phyloP scores from a whole-genome alignment of 2,329 filamentous ascomycete genomes.

The Seiridium cupressi region DNA sequence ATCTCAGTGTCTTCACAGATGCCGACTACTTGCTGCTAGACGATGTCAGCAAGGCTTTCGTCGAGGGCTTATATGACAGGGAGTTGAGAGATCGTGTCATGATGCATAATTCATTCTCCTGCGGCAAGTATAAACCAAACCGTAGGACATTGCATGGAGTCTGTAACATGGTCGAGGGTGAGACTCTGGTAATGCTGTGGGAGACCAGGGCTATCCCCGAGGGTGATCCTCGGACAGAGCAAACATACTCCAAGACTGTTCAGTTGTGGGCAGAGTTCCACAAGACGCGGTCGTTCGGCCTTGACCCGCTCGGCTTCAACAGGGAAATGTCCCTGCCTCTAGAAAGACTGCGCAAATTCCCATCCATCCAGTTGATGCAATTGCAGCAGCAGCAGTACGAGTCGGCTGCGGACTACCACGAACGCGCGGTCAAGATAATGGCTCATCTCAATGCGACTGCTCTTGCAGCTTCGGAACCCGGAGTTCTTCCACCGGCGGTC shows the following conservation, averaged over 20 bases:
- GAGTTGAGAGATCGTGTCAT: conserved; percentile 43
- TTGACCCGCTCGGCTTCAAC: conserved; percentile 48
- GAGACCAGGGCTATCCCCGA: conserved; percentile 34
- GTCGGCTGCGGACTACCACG: conserved; percentile 46
- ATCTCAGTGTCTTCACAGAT: conserved; percentile 37
- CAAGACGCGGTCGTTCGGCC: conserved; percentile 34
- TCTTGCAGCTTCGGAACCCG: conserved; percentile 14
- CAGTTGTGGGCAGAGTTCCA: conserved; percentile 45
- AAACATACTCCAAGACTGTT: conserved; percentile 34
- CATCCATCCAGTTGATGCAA: conserved; percentile 50
- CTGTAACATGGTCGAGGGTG: conserved; percentile 54
- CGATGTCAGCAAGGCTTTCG: conserved; percentile 50
- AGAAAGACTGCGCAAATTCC: conserved; percentile 49
- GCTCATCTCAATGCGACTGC: conserved; percentile 27
- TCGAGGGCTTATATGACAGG: conserved; percentile 50
- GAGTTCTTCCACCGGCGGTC: conserved; percentile 19
- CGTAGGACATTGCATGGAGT: conserved; percentile 53
- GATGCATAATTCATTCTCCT: conserved; percentile 45
- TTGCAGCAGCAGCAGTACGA: conserved; percentile 56
- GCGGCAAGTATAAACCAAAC: conserved; percentile 25
- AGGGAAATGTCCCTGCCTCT: conserved; percentile 49
- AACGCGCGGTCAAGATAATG: conserved; percentile 40
- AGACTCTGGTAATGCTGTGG: conserved; percentile 48
- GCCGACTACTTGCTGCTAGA: conserved; percentile 49
- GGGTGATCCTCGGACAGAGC: conserved; percentile 31